These are phyloP conservation scores for Macrotyloma uniflorum DNA, from an alignment of 306 rosid genomes.

Conservation along the genomic window DNA sequence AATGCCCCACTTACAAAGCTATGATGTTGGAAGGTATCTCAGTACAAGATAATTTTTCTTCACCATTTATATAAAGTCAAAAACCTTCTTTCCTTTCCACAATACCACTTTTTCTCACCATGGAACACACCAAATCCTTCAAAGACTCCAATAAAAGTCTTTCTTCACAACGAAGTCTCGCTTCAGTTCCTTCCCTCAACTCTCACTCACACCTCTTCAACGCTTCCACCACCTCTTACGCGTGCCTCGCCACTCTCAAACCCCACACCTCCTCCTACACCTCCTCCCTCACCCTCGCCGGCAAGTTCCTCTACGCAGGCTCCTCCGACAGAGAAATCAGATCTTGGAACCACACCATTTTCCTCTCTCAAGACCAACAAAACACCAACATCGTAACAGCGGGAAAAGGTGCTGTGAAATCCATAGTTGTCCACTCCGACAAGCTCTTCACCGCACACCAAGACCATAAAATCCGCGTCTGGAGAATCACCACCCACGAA, in stretches of 20 bases:
- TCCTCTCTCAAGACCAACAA: constrained; percentile 18
- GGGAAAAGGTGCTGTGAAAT: constrained; percentile 86
- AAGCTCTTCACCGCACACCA: constrained; percentile 87
- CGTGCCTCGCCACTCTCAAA: constrained; percentile 63
- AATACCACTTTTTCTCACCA: constrained; percentile 35
- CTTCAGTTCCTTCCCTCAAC: constrained; percentile 59
- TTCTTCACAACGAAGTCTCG: constrained; percentile 60
- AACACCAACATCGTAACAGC: constrained; percentile 40
- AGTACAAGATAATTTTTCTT: neutral
- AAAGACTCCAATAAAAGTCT: constrained; percentile 37
- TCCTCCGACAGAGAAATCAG: constrained; percentile 77
- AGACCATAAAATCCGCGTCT: constrained; percentile 86
- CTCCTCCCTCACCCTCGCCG: constrained; percentile 66
- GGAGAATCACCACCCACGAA: constrained; percentile 54
- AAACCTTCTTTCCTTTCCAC: neutral
- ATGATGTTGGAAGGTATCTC: neutral
- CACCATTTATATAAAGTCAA: constrained; percentile 30
- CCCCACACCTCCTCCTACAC: constrained; percentile 55
- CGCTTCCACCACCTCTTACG: constrained; percentile 37
- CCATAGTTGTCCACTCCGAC: constrained; percentile 60
- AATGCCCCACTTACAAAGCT: neutral
- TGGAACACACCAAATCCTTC: constrained; percentile 53
- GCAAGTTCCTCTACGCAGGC: constrained; percentile 68
- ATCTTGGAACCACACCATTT: constrained; percentile 51
- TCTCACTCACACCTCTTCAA: constrained; percentile 35